phyloP scores from a whole-genome alignment of 805 yeast species.

The Candida methanosorbosa region DNA sequence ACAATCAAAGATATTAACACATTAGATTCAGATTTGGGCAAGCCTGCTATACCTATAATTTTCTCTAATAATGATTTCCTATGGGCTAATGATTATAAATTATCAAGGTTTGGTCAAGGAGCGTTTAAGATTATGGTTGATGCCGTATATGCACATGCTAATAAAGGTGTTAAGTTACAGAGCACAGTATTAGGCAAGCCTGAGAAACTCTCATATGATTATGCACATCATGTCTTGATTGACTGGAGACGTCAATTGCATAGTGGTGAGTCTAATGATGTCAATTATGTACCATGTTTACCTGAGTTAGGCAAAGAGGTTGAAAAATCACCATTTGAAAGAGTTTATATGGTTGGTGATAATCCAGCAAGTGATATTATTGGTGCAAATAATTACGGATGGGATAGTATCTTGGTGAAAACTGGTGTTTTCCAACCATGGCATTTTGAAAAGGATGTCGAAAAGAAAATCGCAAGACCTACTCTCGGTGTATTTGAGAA shows the following conservation, averaged over 20 bases:
- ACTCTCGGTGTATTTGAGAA: conserved; percentile 40
- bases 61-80: conserved; percentile 78
- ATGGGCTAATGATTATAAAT: conserved; percentile 77
- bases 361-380: conserved; percentile 88
- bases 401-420: conserved; percentile 78
- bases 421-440: conserved; percentile 66
- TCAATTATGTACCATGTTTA: conserved; percentile 15
- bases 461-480: conserved; percentile 31
- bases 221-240: conserved; percentile 64
- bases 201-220: conserved; percentile 67
- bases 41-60: conserved; percentile 60
- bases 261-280: no score
- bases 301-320: conserved; percentile 35
- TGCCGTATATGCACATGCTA: conserved; percentile 37
- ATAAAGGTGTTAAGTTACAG: conserved; percentile 35
- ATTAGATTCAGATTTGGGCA: conserved; percentile 7
- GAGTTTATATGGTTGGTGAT: conserved; percentile 95
- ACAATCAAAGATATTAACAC: conserved; percentile 27
- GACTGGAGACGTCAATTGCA: no score
- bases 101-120: conserved; percentile 89
- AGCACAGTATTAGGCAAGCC: conserved; percentile 77
- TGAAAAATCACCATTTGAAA: conserved; percentile 35
- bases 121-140: conserved; percentile 64
- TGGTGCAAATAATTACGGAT: conserved; percentile 83
- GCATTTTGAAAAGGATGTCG: conserved; percentile 12